Base-by-base conservation (phyloP, 257 asterid genomes). In the Solanum corneliomulleri region DNA sequence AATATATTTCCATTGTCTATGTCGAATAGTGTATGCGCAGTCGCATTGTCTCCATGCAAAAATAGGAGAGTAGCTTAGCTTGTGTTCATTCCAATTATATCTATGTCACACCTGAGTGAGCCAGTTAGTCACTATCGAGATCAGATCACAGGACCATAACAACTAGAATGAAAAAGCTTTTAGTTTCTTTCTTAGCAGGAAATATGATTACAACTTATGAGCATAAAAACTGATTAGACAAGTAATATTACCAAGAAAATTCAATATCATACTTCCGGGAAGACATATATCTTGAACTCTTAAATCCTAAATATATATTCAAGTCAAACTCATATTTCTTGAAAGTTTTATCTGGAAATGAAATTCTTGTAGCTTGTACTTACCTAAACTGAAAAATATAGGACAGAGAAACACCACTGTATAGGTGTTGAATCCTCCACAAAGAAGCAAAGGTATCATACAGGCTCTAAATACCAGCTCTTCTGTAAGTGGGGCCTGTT, bases 401-500 rank as follows among this genome's bases (percentile, higher is more conserved):
- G 99, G 99, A 82, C 98, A 94, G 70, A 97, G 94, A 87, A 94
- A 93, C 88, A 96, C 88, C 60, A 93, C 97, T 10, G 89, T 72
- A 41, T 92, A 93, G 86, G 96, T 93, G 83, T 89, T 91, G 88
- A 95, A 94, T 88, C 99, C 98, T 87, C 96, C 99, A 88, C 98
- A 97, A 25, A 95, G 91, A 78, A 97, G 97, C 93, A 97, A 92
- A 72, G 99, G 95, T 86, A 95, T 91, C 99, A 97, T 97, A 89
- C 98, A 97, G 76, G 99, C 98, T 92, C 99, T 94, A 90, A 97
- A 97, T 41, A 97, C 98, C 94, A 97, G 89, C 90, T 97, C 99
- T 90, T 97, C 99, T 1, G 99, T 93, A 77, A 97, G 89, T 83
- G 99, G 99, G 62, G 98, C 99, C 99, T 96, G 96, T 74, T 69